Conservation (phyloP, 139 green algal genomes). For the Tetradesmus obliquus region DNA sequence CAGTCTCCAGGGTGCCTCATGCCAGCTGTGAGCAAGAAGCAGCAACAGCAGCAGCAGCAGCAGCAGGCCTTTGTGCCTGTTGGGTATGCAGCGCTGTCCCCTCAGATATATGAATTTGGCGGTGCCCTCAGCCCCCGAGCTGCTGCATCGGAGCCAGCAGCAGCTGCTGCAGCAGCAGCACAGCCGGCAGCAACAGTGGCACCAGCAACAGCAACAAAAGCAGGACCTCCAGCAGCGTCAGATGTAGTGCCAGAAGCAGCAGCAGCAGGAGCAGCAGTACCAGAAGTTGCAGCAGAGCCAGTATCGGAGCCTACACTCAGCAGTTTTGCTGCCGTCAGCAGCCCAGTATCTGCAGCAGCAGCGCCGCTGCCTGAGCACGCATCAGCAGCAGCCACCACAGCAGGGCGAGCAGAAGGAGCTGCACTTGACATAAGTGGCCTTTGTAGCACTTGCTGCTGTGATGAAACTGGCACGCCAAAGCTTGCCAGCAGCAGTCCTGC, state of each 20-base stretch:
- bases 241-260: neutral
- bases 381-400: neutral
- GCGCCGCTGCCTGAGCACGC: too few relatives aligned
- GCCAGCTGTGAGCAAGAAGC: neutral
- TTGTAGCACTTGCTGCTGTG: too few relatives aligned
- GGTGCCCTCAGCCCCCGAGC: neutral
- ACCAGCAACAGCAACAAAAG: neutral
- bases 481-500: conserved; percentile 1
- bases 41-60: neutral
- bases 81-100: neutral
- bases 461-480: neutral
- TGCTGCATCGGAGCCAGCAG: neutral
- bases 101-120: neutral
- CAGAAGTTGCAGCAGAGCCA: neutral
- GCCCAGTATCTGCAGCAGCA: neutral
- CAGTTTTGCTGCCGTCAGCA: neutral
- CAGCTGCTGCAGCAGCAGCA: neutral
- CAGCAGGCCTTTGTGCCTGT: neutral
- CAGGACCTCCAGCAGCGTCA: neutral
- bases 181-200: too few relatives aligned
- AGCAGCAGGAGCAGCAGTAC: neutral
- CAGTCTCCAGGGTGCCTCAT: neutral
- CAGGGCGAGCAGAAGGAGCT: neutral
- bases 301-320: neutral
- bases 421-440: too few relatives aligned